Percentiles rank a stretch among this genome's conserved stretches.
Conservation (phyloP, 352 stramenopile species). For the Aphanomyces cochlioides region DNA sequence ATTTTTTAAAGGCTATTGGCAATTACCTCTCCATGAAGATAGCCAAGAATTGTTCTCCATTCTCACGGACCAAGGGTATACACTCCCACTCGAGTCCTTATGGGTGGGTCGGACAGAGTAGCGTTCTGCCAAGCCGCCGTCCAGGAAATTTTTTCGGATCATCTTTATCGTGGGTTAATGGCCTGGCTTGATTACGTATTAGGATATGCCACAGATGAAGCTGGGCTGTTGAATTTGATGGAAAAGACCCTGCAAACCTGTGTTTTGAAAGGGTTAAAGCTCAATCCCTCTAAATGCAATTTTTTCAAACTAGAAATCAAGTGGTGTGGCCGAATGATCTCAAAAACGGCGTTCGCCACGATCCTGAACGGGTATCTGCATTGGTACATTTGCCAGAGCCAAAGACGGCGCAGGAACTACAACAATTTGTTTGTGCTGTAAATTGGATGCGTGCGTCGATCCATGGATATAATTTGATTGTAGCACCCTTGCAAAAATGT, state of each 20-base stretch:
- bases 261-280: conserved; percentile 31
- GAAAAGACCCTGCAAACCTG: conserved; percentile 33
- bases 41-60: conserved; percentile 2
- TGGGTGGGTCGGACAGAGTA: conserved; percentile 22
- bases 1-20: background rate
- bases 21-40: background rate
- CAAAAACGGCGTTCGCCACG: background rate
- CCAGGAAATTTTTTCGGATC: background rate
- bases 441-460: conserved; percentile 18
- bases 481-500: background rate
- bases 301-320: conserved; percentile 30
- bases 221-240: conserved; percentile 32
- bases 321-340: conserved; percentile 29
- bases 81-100: conserved; percentile 27
- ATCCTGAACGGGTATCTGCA: conserved; percentile 18
- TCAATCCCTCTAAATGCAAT: conserved; percentile 32
- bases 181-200: conserved; percentile 41
- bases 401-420: conserved; percentile 22
- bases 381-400: conserved; percentile 25
- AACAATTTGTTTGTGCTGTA: conserved; percentile 14
- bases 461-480: background rate
- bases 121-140: conserved; percentile 20
- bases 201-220: conserved; percentile 32
- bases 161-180: conserved; percentile 32
- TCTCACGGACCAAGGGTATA: conserved; percentile 26